Evolutionary conservation across 768 basidiomycete genomes (phyloP), one percentile per base, ranked within the genome.

Genomic region (Leucocoprinus sp.): DNA sequence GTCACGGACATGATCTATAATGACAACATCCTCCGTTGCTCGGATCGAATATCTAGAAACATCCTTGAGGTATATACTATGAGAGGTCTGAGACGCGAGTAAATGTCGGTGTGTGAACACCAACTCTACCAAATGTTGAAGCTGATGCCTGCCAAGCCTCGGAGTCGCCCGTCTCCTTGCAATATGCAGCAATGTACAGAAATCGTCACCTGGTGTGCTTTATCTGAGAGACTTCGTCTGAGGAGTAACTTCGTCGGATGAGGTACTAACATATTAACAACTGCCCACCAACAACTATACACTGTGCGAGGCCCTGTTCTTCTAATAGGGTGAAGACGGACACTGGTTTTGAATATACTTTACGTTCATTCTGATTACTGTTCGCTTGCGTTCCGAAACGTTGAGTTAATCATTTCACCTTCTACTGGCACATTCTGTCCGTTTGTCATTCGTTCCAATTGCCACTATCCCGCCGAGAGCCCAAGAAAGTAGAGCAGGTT

Each of bases 391-490:
- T 21, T 37, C 36, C 44, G 36, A 37, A 45, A 45, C 36, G 17
- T 28, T 43, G 22, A 43, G 42, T 35, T 9, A 28, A 45, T 38
- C 18, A 31, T 29, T n/a, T n/a, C n/a, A 17, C 18, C 18, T 21
- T 29, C 44, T 19, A 37, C 42, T 45, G 44, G 44, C 44, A 45
- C 34, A 38, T 38, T 31, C 44, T 45, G 44, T 45, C 44, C 18
- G 11, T 45, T 45, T 45, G 44, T 39, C 37, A 18, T 44, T 21
- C 19, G 11, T 21, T 23, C 35, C 19, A 15, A 19, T 22, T 18
- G 26, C 24, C 17, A n/a, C 27, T 23, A 21, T 28, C 27, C 37
- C 36, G 37, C 37, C 21, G 36, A 14, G 27, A 45, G 22, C 12
- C 28, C 27, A 27, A 29, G 14, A 21, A 5, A 28, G 37, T 27